These are phyloP conservation scores for Solanum lycopersicoides DNA, from an alignment of 257 asterid genomes.

Conservation along the genomic window DNA sequence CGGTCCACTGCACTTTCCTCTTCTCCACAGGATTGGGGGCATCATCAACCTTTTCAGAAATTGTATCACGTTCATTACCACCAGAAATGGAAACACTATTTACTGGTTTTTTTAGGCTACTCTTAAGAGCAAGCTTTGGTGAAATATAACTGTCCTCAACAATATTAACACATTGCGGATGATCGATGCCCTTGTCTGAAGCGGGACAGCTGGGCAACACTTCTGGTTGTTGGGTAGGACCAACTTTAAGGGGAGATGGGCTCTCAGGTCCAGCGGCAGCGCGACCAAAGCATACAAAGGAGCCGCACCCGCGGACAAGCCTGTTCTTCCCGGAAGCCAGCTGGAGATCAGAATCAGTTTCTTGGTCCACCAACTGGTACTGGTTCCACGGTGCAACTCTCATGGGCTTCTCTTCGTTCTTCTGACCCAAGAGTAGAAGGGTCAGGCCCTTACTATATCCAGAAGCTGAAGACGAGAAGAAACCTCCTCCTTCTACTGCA, in stretches of 20 bases:
- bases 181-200: slow-evolving; percentile 29
- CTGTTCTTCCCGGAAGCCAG: slow-evolving; percentile 83
- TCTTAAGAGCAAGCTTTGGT: slow-evolving; percentile 36
- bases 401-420: slow-evolving; percentile 88
- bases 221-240: slow-evolving; percentile 54
- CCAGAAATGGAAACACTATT: slow-evolving; percentile 12
- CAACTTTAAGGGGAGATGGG: slow-evolving; percentile 63
- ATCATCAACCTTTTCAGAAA: slow-evolving; percentile 21
- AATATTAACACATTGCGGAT: slow-evolving; percentile 12
- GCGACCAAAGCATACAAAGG: slow-evolving; percentile 82
- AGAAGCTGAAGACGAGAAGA: slow-evolving; percentile 98
- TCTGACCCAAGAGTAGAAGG: slow-evolving; percentile 86
- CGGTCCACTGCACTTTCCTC: slow-evolving; percentile 95
- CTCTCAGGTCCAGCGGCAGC: slow-evolving; percentile 64
- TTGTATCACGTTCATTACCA: slow-evolving; percentile 15
- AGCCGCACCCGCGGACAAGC: slow-evolving; percentile 69
- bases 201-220: slow-evolving; percentile 24
- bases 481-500: slow-evolving; percentile 98
- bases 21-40: slow-evolving; percentile 27
- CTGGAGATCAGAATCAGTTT: slow-evolving; percentile 68
- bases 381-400: slow-evolving; percentile 98
- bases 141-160: slow-evolving; percentile 22
- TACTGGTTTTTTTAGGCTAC: slow-evolving; percentile 68
- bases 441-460: slow-evolving; percentile 95
- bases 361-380: slow-evolving; percentile 96